Percentiles rank a stretch among this genome's conserved stretches.
phyloP scores from a whole-genome alignment of 805 yeast species.

The Tetrapisispora arboricola region DNA sequence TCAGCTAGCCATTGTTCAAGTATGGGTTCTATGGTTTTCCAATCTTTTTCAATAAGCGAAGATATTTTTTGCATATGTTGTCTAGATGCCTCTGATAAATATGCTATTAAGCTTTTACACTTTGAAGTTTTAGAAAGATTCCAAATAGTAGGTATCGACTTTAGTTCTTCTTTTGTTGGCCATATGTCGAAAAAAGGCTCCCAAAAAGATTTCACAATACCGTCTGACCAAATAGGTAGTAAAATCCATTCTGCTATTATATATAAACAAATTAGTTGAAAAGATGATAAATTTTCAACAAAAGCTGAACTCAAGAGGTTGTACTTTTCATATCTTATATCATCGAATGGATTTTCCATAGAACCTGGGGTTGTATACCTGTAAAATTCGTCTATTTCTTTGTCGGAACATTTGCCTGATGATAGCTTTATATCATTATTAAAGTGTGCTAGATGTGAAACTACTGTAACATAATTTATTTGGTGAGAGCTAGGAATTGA shows the following conservation, averaged over 20 bases:
- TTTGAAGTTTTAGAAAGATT: conserved; percentile 20
- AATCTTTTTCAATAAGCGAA: conserved; percentile 38
- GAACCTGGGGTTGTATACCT: background rate
- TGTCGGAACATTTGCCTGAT: conserved; percentile 3
- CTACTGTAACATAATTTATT: conserved; percentile 46
- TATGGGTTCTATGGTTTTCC: conserved; percentile 27
- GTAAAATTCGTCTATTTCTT: background rate
- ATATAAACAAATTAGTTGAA: conserved; percentile 48
- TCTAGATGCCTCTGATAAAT: conserved; percentile 37
- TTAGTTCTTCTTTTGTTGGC: conserved; percentile 48
- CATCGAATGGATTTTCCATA: background rate
- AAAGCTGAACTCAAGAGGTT: conserved; percentile 23
- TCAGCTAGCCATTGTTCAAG: conserved; percentile 13
- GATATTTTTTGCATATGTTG: conserved; percentile 35
- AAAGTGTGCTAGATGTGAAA: conserved; percentile 34
- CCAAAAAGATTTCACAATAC: conserved; percentile 43
- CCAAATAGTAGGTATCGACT: conserved; percentile 58
- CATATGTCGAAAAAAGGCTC: conserved; percentile 53
- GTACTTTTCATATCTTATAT: conserved; percentile 1
- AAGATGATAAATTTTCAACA: conserved; percentile 41
- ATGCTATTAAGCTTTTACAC: conserved; percentile 23
- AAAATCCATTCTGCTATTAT: conserved; percentile 23
- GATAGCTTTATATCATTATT: conserved; percentile 17
- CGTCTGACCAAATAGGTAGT: conserved; percentile 18
- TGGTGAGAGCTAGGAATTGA: conserved; percentile 49